Percentiles rank a stretch among this genome's conserved stretches.
Evolutionary conservation across 306 rosid genomes (phyloP).

Genomic region (Datisca glomerata): DNA sequence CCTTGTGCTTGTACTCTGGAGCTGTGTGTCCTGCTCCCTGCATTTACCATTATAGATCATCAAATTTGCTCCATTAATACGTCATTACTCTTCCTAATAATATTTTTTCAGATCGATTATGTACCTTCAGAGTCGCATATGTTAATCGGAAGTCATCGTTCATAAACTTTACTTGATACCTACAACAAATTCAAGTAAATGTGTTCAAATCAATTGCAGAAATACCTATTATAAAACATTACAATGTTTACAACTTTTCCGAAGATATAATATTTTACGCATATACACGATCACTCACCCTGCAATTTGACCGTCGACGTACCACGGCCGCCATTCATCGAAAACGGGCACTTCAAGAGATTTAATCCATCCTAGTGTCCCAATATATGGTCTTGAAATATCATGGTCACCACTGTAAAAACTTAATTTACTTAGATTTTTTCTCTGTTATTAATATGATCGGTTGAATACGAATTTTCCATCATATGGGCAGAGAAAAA

Average conservation of each 20-base stretch:
- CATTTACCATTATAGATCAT: neutral
- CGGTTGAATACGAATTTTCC: too few relatives aligned
- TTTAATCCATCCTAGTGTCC: constrained; percentile 26
- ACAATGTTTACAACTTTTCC: too few relatives aligned
- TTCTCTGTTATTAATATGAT: too few relatives aligned
- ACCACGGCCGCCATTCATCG: constrained; percentile 34
- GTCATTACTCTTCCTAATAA: neutral
- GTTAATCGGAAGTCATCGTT: constrained; percentile 6
- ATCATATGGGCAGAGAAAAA: too few relatives aligned
- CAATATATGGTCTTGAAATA: constrained; percentile 16
- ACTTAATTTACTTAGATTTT: too few relatives aligned
- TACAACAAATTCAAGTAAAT: constrained; percentile 11
- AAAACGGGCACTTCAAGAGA: constrained; percentile 19
- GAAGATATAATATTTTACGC: too few relatives aligned
- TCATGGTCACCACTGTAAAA: constrained; percentile 33
- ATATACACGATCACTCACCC: too few relatives aligned
- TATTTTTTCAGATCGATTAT: neutral
- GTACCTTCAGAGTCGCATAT: constrained; percentile 33
- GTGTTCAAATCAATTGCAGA: neutral
- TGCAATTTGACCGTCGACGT: constrained; percentile 23
- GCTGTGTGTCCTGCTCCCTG: constrained; percentile 25
- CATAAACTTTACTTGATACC: constrained; percentile 3
- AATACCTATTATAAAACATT: too few relatives aligned
- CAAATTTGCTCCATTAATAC: neutral
- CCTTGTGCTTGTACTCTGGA: constrained; percentile 22